A percentile compares a stretch with the other conserved stretches of the same genome.
phyloP scores from a whole-genome alignment of 768 basidiomycete genomes.

The Leucocoprinus leucothites region DNA sequence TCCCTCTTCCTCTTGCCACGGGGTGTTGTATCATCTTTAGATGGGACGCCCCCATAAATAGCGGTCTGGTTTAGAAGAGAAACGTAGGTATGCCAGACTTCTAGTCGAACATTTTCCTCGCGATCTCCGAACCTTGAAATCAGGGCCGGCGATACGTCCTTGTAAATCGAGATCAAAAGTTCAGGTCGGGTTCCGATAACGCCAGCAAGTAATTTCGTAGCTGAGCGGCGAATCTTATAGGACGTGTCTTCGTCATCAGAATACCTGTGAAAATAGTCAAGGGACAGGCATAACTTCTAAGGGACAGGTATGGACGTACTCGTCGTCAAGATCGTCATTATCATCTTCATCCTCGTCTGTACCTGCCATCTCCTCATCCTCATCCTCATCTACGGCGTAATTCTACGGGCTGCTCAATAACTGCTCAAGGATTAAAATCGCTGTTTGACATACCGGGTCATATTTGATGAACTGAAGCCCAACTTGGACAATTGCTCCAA shows the following conservation, averaged over 20 bases:
- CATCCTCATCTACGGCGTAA: conserved; percentile 47
- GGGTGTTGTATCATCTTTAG: conserved; percentile 44
- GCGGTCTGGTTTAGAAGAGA: conserved; percentile 80
- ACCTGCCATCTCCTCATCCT: conserved; percentile 58
- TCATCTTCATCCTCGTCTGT: conserved; percentile 81
- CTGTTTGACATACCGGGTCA: conserved; percentile 71
- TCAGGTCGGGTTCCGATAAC: conserved; percentile 91
- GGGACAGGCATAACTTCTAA: neutral
- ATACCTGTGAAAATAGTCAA: conserved; percentile 10
- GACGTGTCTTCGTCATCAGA: conserved; percentile 98
- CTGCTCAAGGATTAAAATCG: neutral
- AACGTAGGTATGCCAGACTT: conserved; percentile 87
- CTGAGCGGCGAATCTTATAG: conserved; percentile 93
- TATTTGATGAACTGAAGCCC: conserved; percentile 84
- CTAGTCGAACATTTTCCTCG: conserved; percentile 90
- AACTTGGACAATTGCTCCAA: conserved; percentile 63
- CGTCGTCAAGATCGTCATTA: conserved; percentile 78
- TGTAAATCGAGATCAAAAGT: conserved; percentile 74
- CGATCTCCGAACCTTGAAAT: conserved; percentile 93
- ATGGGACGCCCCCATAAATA: conserved; percentile 65
- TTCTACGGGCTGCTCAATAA: conserved; percentile 29
- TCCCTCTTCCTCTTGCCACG: conserved; percentile 79
- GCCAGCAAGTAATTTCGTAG: conserved; percentile 85
- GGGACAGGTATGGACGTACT: conserved; percentile 42
- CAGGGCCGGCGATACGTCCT: conserved; percentile 80